Conservation (phyloP, 768 basidiomycete species). For the Saitozyma podzolica region DNA sequence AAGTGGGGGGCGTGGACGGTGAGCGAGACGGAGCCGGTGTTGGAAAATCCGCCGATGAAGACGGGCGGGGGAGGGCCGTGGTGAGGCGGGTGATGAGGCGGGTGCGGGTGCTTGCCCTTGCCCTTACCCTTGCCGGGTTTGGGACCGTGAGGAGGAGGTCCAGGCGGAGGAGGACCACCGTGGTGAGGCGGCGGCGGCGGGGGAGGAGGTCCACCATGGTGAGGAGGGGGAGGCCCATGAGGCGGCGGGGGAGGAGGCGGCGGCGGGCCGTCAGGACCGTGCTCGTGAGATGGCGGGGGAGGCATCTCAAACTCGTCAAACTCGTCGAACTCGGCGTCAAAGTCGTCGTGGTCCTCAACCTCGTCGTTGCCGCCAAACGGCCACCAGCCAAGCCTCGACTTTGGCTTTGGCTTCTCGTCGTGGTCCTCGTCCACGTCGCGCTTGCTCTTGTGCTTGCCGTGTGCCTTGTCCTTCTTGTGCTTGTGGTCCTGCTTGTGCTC, state of each 20-base stretch:
- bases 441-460: constrained; percentile 5
- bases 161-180: background rate
- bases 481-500: no score
- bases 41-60: constrained; percentile 27
- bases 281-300: constrained; percentile 7
- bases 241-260: constrained; percentile 7
- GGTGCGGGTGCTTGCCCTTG: background rate
- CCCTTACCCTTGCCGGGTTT: background rate
- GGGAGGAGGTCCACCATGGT: background rate
- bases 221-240: background rate
- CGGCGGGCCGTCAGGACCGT: constrained; percentile 1
- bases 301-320: background rate
- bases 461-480: constrained; percentile 16
- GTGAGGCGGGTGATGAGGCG: constrained; percentile 11
- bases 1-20: constrained; percentile 19
- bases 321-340: no score
- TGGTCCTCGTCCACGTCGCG: constrained; percentile 1
- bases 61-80: constrained; percentile 22
- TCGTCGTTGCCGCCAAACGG: constrained; percentile 4
- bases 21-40: constrained; percentile 29
- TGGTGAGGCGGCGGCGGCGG: background rate
- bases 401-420: constrained; percentile 2
- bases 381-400: constrained; percentile 2
- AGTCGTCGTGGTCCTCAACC: background rate
- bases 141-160: background rate